Conservation (phyloP, 108 stramenopile species). For the Stephanodiscus triporus region DNA sequence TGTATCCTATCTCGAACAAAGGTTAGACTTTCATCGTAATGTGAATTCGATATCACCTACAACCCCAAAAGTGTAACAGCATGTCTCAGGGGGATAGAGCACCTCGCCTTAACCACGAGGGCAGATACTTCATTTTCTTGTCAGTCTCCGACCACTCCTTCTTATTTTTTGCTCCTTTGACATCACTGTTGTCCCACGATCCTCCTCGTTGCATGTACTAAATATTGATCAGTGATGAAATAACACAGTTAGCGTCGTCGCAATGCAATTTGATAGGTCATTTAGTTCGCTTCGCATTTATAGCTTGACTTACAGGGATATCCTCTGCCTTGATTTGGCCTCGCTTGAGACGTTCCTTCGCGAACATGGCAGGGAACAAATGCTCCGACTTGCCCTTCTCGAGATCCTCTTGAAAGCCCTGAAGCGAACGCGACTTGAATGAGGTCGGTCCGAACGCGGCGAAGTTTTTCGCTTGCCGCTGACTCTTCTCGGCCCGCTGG, state of each 20-base stretch:
- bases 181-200: slow-evolving; percentile 71
- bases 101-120: background rate
- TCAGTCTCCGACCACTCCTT: slow-evolving; percentile 64
- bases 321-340: slow-evolving; percentile 34
- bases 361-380: slow-evolving; percentile 34
- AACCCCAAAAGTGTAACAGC: background rate
- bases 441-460: slow-evolving; percentile 24
- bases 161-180: slow-evolving; percentile 62
- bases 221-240: background rate
- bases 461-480: slow-evolving; percentile 24
- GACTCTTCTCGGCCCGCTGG: slow-evolving; percentile 20
- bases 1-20: too few species aligned
- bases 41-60: background rate
- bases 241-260: background rate
- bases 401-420: slow-evolving; percentile 47
- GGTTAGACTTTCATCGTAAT: too few species aligned
- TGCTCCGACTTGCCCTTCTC: slow-evolving; percentile 37
- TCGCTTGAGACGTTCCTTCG: slow-evolving; percentile 20
- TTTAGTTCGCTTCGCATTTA: background rate
- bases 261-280: background rate
- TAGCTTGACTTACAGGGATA: slow-evolving; percentile 24
- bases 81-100: background rate
- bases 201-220: slow-evolving; percentile 61
- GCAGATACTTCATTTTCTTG: slow-evolving; percentile 32
- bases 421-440: slow-evolving; percentile 42